Evolutionary conservation across 768 basidiomycete genomes (phyloP).

Genomic region (Lentinula guzmanii): DNA sequence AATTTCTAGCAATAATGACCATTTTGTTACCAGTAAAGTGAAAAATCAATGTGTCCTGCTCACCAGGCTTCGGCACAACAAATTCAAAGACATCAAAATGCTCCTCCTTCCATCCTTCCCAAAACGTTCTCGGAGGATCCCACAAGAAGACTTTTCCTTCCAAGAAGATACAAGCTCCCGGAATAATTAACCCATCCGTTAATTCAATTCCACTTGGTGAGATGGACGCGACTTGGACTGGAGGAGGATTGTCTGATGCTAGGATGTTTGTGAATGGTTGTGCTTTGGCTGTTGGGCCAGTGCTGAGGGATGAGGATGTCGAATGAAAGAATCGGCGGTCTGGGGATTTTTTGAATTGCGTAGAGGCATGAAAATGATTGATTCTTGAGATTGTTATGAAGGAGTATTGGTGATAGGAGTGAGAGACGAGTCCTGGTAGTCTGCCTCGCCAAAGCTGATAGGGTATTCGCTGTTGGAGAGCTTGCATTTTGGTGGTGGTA

Average conservation of each 20-base stretch:
- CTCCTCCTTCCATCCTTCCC: constrained; percentile 67
- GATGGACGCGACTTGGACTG: constrained; percentile 69
- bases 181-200: constrained; percentile 72
- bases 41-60: constrained; percentile 15
- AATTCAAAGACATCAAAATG: constrained; percentile 79
- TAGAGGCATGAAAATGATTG: background rate
- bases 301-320: background rate
- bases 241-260: constrained; percentile 58
- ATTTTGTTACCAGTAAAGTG: background rate
- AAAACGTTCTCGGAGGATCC: constrained; percentile 64
- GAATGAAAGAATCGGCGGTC: background rate
- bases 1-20: constrained; percentile 54
- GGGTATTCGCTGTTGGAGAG: background rate
- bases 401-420: background rate
- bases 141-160: constrained; percentile 86
- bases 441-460: background rate
- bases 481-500: background rate
- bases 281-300: background rate
- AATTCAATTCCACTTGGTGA: constrained; percentile 60
- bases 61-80: constrained; percentile 83
- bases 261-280: constrained; percentile 63
- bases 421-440: background rate
- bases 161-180: constrained; percentile 76
- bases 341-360: background rate
- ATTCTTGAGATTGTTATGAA: background rate